Base-by-base conservation (phyloP, 345 rosid species). In the Murraya koenigii region DNA sequence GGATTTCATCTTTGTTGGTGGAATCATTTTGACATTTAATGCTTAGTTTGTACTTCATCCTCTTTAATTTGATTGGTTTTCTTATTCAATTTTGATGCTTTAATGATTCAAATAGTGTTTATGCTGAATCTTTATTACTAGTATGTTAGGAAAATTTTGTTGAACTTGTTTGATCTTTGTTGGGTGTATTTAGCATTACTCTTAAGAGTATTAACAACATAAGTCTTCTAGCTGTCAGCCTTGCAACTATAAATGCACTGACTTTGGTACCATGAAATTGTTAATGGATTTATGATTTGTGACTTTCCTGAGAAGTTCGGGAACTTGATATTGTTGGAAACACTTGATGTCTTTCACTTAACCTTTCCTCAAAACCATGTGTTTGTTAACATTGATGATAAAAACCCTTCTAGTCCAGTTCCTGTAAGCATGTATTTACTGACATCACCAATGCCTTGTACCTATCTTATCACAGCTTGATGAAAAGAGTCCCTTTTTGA, bases 381-480 rank as follows among this genome's bases (percentile, higher is more conserved):
- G 47, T 11, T 10, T 10, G 20, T 69, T 81, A 69, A 66, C 69
- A 38, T 68, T 32, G 23, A 25, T 66, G 33, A 17, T 60, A 47
- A 30, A 1, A 14, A 44, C 61, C 32, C 56, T 72, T 33, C 49
- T 25, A 7, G 47, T 72, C 56, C 5, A 25, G 20, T 55, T 71
- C 19, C 30, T 35, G 56, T 25, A 28, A 61, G 52, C 36, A 74
- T 61, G 9, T 74, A 35, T 26, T 74, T 61, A 3, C 26, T 17
- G 15, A 26, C 52, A 38, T 36, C 25, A 2, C 5, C 41, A 19
- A 60, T 9, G 15, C 67, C 41, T n/a, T 82, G 59, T 60, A 66
- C 77, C 39, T 66, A 56, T 76, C 74, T 28, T 66, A 55, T 32
- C 72, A 54, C 54, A 54, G 63, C 25, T 59, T 67, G 23, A 33